Evolutionary conservation across 2,329 filamentous ascomycete species (phyloP).

Genomic region (Colletotrichum falcatum): DNA sequence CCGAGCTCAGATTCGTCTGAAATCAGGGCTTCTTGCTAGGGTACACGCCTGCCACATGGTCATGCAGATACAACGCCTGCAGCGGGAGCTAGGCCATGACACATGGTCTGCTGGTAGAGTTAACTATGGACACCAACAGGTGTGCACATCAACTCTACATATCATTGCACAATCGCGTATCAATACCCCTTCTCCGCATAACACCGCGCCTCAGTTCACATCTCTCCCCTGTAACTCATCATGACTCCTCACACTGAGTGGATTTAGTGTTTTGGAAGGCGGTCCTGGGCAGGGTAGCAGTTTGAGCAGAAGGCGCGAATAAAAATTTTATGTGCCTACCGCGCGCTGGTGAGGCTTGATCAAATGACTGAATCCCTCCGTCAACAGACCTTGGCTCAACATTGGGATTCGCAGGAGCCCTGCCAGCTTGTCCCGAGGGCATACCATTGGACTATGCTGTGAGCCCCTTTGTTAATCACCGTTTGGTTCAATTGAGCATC

Average conservation of each 20-base stretch:
- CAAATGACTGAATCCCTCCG: neutral
- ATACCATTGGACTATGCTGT: neutral
- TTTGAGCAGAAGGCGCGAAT: neutral
- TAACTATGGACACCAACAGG: slow-evolving; percentile 1
- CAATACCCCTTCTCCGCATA: slow-evolving; percentile 5
- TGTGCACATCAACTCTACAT: slow-evolving; percentile 15
- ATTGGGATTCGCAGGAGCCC: neutral
- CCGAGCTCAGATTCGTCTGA: slow-evolving; percentile 28
- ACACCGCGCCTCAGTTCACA: neutral
- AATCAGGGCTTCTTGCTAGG: neutral
- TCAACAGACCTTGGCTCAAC: neutral
- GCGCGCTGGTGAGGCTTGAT: neutral
- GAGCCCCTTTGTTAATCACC: neutral
- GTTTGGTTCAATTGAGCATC: neutral
- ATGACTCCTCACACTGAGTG: neutral
- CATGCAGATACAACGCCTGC: slow-evolving; percentile 33
- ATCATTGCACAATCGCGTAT: neutral
- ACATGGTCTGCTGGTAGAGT: neutral
- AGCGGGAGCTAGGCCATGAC: slow-evolving; percentile 16
- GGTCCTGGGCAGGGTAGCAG: neutral
- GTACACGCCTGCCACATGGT: slow-evolving; percentile 43
- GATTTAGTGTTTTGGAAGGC: neutral
- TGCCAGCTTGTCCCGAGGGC: neutral
- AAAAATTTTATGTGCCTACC: neutral
- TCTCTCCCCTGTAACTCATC: neutral